Evolutionary conservation across 345 rosid species (phyloP), one percentile per base, ranked within the genome.

Genomic region (Hirschfeldia incana): DNA sequence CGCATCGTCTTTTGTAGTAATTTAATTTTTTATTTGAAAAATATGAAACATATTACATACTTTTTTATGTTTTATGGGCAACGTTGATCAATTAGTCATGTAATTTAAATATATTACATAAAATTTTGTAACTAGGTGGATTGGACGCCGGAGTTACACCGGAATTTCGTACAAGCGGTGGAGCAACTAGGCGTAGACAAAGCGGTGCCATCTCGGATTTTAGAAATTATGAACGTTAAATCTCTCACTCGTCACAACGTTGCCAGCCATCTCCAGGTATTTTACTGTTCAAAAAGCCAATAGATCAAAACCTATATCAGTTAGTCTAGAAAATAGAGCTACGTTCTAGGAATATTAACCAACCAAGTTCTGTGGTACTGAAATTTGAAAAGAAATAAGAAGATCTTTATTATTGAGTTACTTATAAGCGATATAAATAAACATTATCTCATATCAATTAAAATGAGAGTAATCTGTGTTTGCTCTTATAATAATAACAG

Each of bases 261-360:
- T 8, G 99, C 98, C 16, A 95, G 97, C 70, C 99, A 93, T 83
- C 98, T 95, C 34, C 99, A 95, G 83, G 99, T 95, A 90, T 44
- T 13, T 53, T 4, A 11, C 15, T 10, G n/a, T 5, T 27, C 8
- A 51, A 51, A 51, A 15, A 42, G 49, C 10, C 4, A 32, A 5
- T 11, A 16, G 57, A 21, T 17, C 49, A 64, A 6, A 5, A 16
- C 26, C 26, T 5, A 30, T 46, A 53, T 1, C 29, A 2, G 30
- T 65, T 32, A 15, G 53, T 32, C 21, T 29, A 51, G 15, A 10
- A 4, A 1, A 6, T 29, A 51, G 29, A 10, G n/a, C 5, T 51
- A 15, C 1, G 16, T 2, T 39, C 32, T 55, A 2, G 17, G 27
- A 53, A 53, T 53, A 42, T 0, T 53, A 53, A 53, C 59, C 27